Evolutionary conservation across 2,329 filamentous ascomycete species (phyloP).

Genomic region (Capronia epimyces): DNA sequence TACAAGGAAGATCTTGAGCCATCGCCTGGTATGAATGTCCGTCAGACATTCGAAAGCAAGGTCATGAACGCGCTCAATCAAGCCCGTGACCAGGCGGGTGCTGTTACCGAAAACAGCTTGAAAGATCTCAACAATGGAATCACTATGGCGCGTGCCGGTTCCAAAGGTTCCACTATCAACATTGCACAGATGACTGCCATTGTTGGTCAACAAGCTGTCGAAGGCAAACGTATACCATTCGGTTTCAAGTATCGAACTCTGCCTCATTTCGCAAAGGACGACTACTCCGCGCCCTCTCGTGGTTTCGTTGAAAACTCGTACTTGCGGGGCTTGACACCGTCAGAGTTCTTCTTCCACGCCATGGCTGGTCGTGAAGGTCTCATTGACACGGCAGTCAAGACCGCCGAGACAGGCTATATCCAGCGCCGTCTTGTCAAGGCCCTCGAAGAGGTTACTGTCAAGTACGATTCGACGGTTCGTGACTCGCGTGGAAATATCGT

Average conservation of each 20-base stretch:
- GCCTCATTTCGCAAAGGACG: conserved; percentile 98
- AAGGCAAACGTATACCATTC: conserved; percentile 97
- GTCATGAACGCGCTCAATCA: conserved; percentile 91
- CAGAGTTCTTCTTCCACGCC: conserved; percentile 99
- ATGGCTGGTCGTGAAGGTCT: conserved; percentile 99
- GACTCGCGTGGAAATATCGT: conserved; percentile 96
- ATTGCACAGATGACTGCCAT: conserved; percentile 99
- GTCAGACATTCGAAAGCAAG: conserved; percentile 96
- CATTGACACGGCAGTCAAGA: conserved; percentile 99
- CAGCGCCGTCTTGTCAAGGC: conserved; percentile 98
- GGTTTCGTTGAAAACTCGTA: conserved; percentile 99
- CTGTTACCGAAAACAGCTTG: conserved; percentile 80
- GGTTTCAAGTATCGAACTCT: conserved; percentile 97
- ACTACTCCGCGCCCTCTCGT: conserved; percentile 93
- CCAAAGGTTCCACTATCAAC: conserved; percentile 98
- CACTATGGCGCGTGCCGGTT: conserved; percentile 92
- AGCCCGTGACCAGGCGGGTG: conserved; percentile 94
- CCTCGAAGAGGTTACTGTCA: conserved; percentile 92
- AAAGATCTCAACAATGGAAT: conserved; percentile 96
- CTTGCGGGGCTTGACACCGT: conserved; percentile 85
- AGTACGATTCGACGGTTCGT: conserved; percentile 93
- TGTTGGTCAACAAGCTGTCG: conserved; percentile 95
- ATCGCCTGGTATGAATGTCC: conserved; percentile 96
- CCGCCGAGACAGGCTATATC: conserved; percentile 97
- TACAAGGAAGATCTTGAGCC: conserved; percentile 84